Base-by-base conservation (phyloP, 164 flowering plant species). In the Berberis thunbergii region DNA sequence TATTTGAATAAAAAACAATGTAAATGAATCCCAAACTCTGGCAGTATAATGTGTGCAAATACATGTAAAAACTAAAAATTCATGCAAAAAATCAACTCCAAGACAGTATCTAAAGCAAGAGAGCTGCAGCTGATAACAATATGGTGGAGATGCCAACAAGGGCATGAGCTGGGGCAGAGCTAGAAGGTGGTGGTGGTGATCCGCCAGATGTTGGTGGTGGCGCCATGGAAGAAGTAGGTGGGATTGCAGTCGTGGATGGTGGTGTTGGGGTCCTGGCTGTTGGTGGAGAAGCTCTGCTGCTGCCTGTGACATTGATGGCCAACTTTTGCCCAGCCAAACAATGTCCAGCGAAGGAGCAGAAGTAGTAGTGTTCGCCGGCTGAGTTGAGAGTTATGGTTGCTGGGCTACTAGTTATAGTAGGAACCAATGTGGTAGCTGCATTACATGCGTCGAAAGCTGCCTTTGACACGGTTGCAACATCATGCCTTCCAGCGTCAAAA, bases 281-380 rank as follows among this genome's bases (percentile, higher is more conserved):
- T 48, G 64, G 54, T 38, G 45, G 7, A 3, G 54, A 8, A 6
- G 38, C 6, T 5, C 13, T 12, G 7, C 12, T 4, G 2, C 42
- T 6, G 9, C n/a, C 26, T 6, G 41, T 38, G 1, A 75, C 80
- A 2, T 59, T 70, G 38, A 83, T 69, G 64, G 77, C 57, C 13
- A 83, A 62, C 49, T 71, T 78, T 63, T 80, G 84, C 42, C 86
- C 84, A 0, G 1, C 1, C 8, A 4, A 44, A 67, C 86, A 83
- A 69, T 80, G 84, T 7, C 42, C 5, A 45, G 66, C 64, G 44
- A 74, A 0, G 41, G 82, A 70, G 76, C 86, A 78, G 53, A 80
- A 78, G 71, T 57, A 80, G 73, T 67, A 72, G 68, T 77, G 78
- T 2, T 74, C 71, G 44, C 86, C 86, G 7, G 72, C 10, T 6